These are phyloP conservation scores for Gypsophila paniculata DNA, from an alignment of 179 eudicot genomes.

Conservation along the genomic window DNA sequence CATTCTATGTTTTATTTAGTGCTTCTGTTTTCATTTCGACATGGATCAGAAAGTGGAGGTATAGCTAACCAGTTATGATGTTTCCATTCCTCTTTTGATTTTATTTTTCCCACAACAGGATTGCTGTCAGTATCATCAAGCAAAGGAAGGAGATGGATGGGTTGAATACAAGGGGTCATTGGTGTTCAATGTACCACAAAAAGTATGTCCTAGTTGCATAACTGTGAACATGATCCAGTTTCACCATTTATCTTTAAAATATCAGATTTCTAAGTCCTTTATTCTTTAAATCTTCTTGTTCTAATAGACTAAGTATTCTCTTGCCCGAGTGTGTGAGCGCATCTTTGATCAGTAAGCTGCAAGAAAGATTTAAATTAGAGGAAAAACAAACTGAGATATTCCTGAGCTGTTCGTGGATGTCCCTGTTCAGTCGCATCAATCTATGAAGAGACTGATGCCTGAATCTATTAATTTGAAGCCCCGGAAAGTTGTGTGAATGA, in stretches of 20 bases:
- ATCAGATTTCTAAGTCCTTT: background rate
- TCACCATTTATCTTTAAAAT: background rate
- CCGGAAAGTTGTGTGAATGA: no score
- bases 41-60: background rate
- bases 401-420: no score
- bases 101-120: slow-evolving; percentile 45
- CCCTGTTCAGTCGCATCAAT: no score
- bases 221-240: slow-evolving; percentile 4
- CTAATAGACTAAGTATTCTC: background rate
- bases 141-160: slow-evolving; percentile 99
- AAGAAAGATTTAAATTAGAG: no score
- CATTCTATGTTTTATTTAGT: slow-evolving; percentile 2
- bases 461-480: no score
- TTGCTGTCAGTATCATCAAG: slow-evolving; percentile 98
- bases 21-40: background rate
- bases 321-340: background rate
- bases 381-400: no score
- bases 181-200: slow-evolving; percentile 74
- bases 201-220: slow-evolving; percentile 40
- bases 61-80: background rate
- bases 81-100: background rate
- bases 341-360: background rate
- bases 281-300: background rate
- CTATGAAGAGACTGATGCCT: no score
- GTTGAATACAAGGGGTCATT: slow-evolving; percentile 85